These are phyloP conservation scores for Diaporthe citriasiana DNA, from an alignment of 2,329 filamentous ascomycete species.

Conservation along the genomic window DNA sequence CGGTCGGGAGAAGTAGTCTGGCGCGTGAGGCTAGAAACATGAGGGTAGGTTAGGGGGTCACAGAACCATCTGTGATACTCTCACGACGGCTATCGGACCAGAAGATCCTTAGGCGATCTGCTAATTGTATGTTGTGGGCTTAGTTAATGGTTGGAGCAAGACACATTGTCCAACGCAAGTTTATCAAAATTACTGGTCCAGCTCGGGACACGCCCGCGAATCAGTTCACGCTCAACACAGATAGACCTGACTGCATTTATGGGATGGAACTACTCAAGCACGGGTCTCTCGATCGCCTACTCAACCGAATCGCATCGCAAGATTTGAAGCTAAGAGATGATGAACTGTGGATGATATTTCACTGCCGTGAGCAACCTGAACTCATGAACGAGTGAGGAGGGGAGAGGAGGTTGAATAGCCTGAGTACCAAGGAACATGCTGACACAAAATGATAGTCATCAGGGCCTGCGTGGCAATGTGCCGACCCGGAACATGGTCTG, in stretches of 20 bases:
- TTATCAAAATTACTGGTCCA: background rate
- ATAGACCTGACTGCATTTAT: background rate
- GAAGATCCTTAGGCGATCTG: rapidly evolving
- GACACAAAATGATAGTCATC: background rate
- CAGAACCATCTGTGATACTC: background rate
- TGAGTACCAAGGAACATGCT: background rate
- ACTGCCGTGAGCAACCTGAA: background rate
- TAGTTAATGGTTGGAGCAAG: slow-evolving; percentile 10
- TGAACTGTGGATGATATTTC: slow-evolving; percentile 25
- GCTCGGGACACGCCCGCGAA: no score
- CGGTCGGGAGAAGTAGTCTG: background rate
- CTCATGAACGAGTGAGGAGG: background rate
- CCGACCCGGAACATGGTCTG: background rate
- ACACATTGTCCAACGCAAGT: slow-evolving; percentile 22
- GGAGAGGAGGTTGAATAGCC: background rate
- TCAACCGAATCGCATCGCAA: background rate
- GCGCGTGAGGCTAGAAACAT: background rate
- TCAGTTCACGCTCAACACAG: background rate
- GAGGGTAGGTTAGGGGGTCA: background rate
- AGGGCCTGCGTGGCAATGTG: background rate
- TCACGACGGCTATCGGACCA: background rate
- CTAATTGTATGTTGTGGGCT: background rate
- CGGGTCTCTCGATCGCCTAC: background rate
- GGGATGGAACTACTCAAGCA: slow-evolving; percentile 18
- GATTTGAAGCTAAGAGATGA: slow-evolving; percentile 4